Evolutionary conservation across 345 rosid genomes (phyloP).

Genomic region (Orychophragmus violaceus): DNA sequence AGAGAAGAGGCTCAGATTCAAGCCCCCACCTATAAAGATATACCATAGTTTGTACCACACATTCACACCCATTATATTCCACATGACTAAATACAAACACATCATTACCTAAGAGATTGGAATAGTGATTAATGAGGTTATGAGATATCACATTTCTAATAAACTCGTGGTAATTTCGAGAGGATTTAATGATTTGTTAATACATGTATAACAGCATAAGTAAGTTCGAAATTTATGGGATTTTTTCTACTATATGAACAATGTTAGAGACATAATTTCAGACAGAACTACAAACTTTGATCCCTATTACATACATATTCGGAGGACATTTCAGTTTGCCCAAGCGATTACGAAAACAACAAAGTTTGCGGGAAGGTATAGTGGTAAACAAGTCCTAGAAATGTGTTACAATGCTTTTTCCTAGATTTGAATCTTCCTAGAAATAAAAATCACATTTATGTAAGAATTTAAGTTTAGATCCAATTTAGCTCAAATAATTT

Average conservation of each 20-base stretch:
- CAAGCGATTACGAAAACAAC: conserved; percentile 9
- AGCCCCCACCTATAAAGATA: conserved; percentile 32
- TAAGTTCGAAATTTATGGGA: too few relatives aligned
- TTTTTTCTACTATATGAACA: background rate
- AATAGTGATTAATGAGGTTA: background rate
- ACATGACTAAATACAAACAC: background rate
- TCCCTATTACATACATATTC: background rate
- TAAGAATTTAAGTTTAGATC: too few relatives aligned
- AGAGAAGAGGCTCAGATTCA: conserved; percentile 32
- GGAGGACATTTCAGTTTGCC: conserved; percentile 13
- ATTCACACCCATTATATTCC: conserved; percentile 31
- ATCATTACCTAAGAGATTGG: conserved; percentile 9
- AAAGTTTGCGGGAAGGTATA: too few relatives aligned
- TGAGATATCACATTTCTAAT: too few relatives aligned
- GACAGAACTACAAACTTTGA: background rate
- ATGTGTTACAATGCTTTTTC: too few relatives aligned
- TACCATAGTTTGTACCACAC: conserved; percentile 21
- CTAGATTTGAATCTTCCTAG: too few relatives aligned
- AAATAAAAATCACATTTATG: too few relatives aligned
- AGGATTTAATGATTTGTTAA: too few relatives aligned
- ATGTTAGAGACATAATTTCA: background rate
- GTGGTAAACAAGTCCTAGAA: too few relatives aligned
- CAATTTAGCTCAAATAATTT: too few relatives aligned
- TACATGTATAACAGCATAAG: too few relatives aligned
- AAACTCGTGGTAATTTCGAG: too few relatives aligned